Evolutionary conservation across 140 eudicot species (phyloP).

Genomic region (Anethum foeniculum): DNA sequence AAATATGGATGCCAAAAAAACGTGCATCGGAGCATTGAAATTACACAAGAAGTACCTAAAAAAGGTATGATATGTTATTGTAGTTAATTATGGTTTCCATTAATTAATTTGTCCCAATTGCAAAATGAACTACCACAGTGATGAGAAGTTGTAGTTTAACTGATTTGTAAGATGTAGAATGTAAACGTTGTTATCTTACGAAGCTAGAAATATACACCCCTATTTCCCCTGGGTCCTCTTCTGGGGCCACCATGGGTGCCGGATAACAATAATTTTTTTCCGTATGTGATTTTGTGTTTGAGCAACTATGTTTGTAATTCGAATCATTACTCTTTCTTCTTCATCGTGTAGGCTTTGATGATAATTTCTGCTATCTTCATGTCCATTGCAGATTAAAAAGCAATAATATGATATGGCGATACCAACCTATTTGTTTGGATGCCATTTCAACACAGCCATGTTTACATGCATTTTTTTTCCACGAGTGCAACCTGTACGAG

Average conservation of each 20-base stretch:
- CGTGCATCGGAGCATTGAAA: slow-evolving; percentile 84
- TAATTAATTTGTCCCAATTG: not conserved
- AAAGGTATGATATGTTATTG: slow-evolving; percentile 31
- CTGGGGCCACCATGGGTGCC: not conserved
- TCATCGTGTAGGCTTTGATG: not conserved
- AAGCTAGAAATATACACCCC: not conserved
- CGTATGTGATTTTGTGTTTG: not conserved
- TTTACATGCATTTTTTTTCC: not conserved
- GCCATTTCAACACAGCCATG: not conserved
- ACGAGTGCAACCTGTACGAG: slow-evolving; percentile 2
- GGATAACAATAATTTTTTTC: not conserved
- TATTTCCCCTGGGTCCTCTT: not conserved
- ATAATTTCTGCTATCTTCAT: not conserved
- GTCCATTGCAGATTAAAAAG: slow-evolving; percentile 17
- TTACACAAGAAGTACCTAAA: slow-evolving; percentile 83
- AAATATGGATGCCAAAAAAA: slow-evolving; percentile 79
- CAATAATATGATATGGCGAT: not conserved
- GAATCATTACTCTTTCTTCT: not conserved
- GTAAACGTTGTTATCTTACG: not conserved
- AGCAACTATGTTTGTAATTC: not conserved
- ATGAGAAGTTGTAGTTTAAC: not conserved
- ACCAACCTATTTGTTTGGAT: not conserved
- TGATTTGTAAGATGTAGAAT: not conserved
- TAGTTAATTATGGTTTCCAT: not conserved
- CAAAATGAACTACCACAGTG: not conserved